Evolutionary conservation across 208 protist species (phyloP).

Genomic region (Leishmania lainsoni): DNA sequence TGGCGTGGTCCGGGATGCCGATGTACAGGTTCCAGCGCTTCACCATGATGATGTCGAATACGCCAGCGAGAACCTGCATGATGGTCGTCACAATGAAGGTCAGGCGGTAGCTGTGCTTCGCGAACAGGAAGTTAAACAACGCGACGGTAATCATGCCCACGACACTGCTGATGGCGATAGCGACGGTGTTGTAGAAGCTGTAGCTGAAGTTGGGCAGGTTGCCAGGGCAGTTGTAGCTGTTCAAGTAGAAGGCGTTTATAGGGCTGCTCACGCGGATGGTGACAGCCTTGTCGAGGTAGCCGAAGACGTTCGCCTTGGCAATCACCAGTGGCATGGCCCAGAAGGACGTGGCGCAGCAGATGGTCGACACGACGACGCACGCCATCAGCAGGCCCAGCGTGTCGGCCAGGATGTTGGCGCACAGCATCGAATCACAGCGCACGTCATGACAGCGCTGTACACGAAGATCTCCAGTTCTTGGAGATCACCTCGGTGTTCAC

Average conservation of each 20-base stretch:
- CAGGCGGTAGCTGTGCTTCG: constrained; percentile 50
- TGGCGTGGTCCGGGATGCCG: constrained; percentile 52
- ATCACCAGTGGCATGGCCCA: constrained; percentile 60
- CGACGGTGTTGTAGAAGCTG: constrained; percentile 66
- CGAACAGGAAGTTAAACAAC: constrained; percentile 63
- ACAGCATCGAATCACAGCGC: constrained; percentile 44
- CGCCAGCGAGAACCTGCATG: constrained; percentile 36
- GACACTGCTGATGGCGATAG: constrained; percentile 39
- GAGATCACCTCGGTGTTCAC: constrained; percentile 56
- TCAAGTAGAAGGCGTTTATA: constrained; percentile 51
- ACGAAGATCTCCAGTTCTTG: constrained; percentile 52
- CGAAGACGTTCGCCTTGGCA: constrained; percentile 64
- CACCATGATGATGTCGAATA: constrained; percentile 66
- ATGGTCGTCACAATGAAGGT: constrained; percentile 44
- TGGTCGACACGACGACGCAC: constrained; percentile 35
- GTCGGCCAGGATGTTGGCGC: constrained; percentile 42
- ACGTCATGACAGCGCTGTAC: constrained; percentile 62
- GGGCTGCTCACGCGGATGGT: constrained; percentile 47
- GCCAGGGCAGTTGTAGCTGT: constrained; percentile 34
- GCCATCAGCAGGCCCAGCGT: constrained; percentile 41
- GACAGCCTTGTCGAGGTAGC: constrained; percentile 44
- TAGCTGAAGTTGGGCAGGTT: constrained; percentile 65
- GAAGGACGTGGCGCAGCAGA: constrained; percentile 55
- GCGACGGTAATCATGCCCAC: constrained; percentile 46
- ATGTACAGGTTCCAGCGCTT: constrained; percentile 64